phyloP scores from a whole-genome alignment of 179 eudicot genomes.

The Vitellaria paradoxa region DNA sequence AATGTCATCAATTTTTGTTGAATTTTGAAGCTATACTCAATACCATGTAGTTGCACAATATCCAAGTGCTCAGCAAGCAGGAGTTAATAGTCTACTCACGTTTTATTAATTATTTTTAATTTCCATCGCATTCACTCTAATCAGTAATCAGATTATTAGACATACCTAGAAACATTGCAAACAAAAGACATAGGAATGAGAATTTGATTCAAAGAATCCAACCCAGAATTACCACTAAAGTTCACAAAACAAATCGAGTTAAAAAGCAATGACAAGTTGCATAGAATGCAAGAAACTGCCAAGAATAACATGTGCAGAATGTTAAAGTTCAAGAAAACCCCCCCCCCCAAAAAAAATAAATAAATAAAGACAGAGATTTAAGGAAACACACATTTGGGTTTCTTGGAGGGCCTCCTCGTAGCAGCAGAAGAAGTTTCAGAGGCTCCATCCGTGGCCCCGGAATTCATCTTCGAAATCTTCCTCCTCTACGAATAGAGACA shows the following conservation, averaged over 20 bases:
- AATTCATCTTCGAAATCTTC: constrained; percentile 9
- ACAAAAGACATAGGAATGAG: background rate
- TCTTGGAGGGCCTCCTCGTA: constrained; percentile 30
- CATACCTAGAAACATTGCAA: background rate
- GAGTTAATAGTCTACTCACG: background rate
- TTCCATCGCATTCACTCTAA: background rate
- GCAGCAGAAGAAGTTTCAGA: constrained; percentile 20
- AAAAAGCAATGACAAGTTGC: background rate
- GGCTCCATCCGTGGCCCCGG: constrained; percentile 8
- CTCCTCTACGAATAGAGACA: background rate
- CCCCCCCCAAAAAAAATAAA: too few relatives aligned
- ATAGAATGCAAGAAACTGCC: background rate
- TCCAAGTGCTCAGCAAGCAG: too few relatives aligned
- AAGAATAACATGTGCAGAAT: background rate
- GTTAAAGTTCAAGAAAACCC: background rate
- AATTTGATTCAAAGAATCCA: background rate
- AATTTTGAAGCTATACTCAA: background rate
- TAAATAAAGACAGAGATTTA: too few relatives aligned
- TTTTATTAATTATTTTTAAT: background rate
- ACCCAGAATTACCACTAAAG: background rate
- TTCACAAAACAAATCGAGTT: background rate
- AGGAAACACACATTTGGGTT: constrained; percentile 19
- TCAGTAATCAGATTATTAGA: background rate
- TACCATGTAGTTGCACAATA: background rate
- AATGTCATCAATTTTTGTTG: too few relatives aligned